Evolutionary conservation across 108 stramenopile species (phyloP).

Genomic region (Skeletonema marinoi): DNA sequence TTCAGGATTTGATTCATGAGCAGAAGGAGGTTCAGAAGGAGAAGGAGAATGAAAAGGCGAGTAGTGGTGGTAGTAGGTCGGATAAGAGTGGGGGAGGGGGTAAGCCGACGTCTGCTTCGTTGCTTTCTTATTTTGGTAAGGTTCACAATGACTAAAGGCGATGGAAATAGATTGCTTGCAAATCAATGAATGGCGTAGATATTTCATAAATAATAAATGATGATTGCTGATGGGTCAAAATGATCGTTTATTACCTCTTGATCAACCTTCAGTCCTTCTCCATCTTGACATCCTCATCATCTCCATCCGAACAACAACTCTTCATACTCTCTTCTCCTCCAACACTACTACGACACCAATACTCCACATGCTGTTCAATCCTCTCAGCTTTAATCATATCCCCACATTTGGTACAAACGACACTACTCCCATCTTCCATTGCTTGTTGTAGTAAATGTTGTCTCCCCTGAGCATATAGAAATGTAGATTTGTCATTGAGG

Average conservation of each 20-base stretch:
- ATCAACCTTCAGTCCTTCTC: background rate
- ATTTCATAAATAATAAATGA: background rate
- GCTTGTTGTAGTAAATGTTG: conserved; percentile 53
- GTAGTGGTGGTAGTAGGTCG: conserved; percentile 1
- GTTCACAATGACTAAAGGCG: background rate
- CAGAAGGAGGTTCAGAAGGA: conserved; percentile 21
- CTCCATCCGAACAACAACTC: conserved; percentile 1
- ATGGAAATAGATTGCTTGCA: background rate
- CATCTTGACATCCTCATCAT: conserved; percentile 1
- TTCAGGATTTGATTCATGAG: conserved; percentile 39
- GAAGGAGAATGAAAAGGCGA: conserved; percentile 28
- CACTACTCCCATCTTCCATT: conserved; percentile 57
- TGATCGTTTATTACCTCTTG: background rate
- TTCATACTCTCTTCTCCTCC: conserved; percentile 11
- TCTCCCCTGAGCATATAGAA: conserved; percentile 46
- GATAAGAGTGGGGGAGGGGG: background rate
- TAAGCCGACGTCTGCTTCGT: background rate
- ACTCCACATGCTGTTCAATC: conserved; percentile 49
- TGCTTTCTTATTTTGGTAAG: conserved; percentile 10
- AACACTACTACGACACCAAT: conserved; percentile 35
- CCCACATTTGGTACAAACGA: conserved; percentile 52
- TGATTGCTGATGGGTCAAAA: background rate
- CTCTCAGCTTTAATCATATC: conserved; percentile 41
- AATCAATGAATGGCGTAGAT: background rate
- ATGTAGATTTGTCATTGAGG: conserved; percentile 43